Base-by-base conservation (phyloP, 2,329 filamentous ascomycete genomes). In the Penicillium sumatraense region DNA sequence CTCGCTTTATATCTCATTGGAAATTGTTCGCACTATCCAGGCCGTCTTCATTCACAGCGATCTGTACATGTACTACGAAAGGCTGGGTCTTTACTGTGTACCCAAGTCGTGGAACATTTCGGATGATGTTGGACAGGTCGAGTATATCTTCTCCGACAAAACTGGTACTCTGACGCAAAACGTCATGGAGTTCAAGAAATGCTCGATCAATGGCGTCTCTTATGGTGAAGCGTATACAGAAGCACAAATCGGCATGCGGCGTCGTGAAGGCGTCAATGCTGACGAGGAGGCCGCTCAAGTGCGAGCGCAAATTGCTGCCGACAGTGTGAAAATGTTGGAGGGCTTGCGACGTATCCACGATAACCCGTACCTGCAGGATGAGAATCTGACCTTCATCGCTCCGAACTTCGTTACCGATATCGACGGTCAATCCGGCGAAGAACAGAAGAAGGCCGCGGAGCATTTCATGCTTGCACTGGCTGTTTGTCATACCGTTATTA, bases 91-190 rank as follows among this genome's bases (percentile, higher is more conserved):
- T 69, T 92, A 93, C 2, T 99, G 96, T 71, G 91, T 96, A 10
- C 95, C 96, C 5, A 98, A 98, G 70, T 92, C 93, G 0, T 99
- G 95, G 95, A 99, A 98, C 71, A 98, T 99, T 48, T 98, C 93
- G 1, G 95, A 99, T 70, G 96, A 99, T 67, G 82, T 99, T 44
- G 95, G 95, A 11, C 95, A 99, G 76, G 96, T 99, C 59, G 95
- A 98, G 75, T 99, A 98, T 79, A 96, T 99, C 63, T 99, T 99
- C 75, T 97, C 91, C 0, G 91, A 96, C 80, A 96, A 96, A 77
- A 96, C 91, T 0, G 91, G 91, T 55, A 96, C 91, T 2, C 78
- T 96, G 61, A 96, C 91, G 0, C 91, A 96, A 68, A 96, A 96
- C 71, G 89, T 96, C 50, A 96, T 96, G 95, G 96, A 99, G 73